Evolutionary conservation across 169 alveolate species (phyloP), one percentile per base, ranked within the genome.

Genomic region (Eimeria praecox): DNA sequence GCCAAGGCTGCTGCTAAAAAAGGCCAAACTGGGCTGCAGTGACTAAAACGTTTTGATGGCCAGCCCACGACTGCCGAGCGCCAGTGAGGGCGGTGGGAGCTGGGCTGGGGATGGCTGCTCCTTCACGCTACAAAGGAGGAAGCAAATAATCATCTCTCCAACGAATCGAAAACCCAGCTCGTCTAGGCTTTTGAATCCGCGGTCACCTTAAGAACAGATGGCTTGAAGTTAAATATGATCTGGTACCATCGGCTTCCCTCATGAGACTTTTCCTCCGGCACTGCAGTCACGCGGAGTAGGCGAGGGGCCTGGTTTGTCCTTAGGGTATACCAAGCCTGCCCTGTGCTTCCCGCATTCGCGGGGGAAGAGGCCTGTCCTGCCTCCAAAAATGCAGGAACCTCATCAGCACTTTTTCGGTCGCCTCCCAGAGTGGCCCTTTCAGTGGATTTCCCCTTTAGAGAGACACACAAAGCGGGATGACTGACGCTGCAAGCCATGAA

Each of bases 281-380:
- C 14, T 9, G 93, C 93, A 30, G 82, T 86, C 82, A 86, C 64
- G 77, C 93, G 82, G n/a, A 86, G 93, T 8, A 86, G 18, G 93
- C 80, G 82, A 62, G 93, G 82, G 46, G 93, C 40, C 27, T 56
- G 27, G 93, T 86, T 86, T 56, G 71, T 86, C 71, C 93, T 33
- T 38, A 59, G 69, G 82, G 93, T 86, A 73, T 54, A 86, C 82
- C 93, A 86, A 38, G 80, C 3, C 0, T 33, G 44, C 49, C 24
- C 9, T 69, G 49, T 33, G 46, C 80, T 35, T 8, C n/a, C 80
- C 16, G 49, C 44, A 16, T 35, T 24, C 80, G n/a, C 18, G 20
- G 80, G 44, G 0, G 80, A 1, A 69, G 80, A 49, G 80, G 46
- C 49, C 80, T 69, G 49, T n/a, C 80, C 49, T 10, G 80, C 49